Base-by-base conservation (phyloP, 2,329 filamentous ascomycete genomes). In the Alternaria sp. region DNA sequence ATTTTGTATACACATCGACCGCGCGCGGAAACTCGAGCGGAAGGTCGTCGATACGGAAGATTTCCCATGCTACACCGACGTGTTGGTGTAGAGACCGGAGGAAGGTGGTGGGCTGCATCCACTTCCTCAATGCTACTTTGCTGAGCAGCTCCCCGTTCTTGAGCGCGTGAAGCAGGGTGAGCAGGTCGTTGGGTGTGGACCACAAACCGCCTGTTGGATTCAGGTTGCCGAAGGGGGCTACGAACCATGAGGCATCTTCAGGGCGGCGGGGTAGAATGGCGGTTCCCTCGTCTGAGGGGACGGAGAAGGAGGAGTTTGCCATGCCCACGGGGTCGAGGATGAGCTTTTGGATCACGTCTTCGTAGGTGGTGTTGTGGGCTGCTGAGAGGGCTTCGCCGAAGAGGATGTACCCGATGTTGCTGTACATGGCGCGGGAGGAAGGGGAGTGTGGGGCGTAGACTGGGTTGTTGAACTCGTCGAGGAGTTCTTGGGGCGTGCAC, bases 51-150 rank as follows among this genome's bases (percentile, higher is more conserved):
- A 71, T 67, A 12, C 72, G 62, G n/a, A 73, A 49, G 6, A 75
- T 75, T 26, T 75, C 74, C 74, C 73, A 76, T 5, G 73, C 71
- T 10, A 69, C 68, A 5, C 73, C 73, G 15, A 75, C 69, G 8
- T 67, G 59, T 54, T 75, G 74, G 4, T 71, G 59, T 1, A 70
- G 40, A 1, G 71, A 73, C 11, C 67, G 65, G 15, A 71, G 23
- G 3, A 72, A 56, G 5, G 67, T 61, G 5, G 59, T 65, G 0
- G 74, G 74, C 15, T 76, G 66, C 23, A 76, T 54, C 74, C 72
- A 76, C 5, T 54, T 57, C 1, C 72, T 67, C 5, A 70, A 69
- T 17, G 62, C 49, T 5, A 59, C 56, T 23, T 66, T 61, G 8
- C 58, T 54, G 17, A 75, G 69, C 1, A 74, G 52, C 15, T 68